These are phyloP conservation scores for Hyphopichia fennica DNA, from an alignment of 1,139 yeast species.

Conservation along the genomic window DNA sequence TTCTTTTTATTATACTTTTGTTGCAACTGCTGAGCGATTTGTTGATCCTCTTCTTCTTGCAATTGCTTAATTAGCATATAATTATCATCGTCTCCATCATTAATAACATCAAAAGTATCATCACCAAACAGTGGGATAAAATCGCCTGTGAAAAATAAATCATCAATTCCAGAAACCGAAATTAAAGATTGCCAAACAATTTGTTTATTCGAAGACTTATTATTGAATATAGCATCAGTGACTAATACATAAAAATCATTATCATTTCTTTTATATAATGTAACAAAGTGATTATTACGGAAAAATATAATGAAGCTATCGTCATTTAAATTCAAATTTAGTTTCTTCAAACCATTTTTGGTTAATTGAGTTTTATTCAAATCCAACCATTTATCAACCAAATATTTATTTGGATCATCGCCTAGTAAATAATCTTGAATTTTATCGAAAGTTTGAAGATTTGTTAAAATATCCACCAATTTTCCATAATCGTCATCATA, in stretches of 20 bases:
- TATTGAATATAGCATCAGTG: slow-evolving; percentile 67
- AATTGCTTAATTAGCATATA: slow-evolving; percentile 48
- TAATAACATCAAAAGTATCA: slow-evolving; percentile 13
- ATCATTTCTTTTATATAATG: slow-evolving; percentile 56
- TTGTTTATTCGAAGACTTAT: slow-evolving; percentile 27
- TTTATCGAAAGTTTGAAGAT: slow-evolving; percentile 42
- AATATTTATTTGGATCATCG: slow-evolving; percentile 8
- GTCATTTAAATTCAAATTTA: slow-evolving; percentile 40
- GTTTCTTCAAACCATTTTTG: slow-evolving; percentile 51
- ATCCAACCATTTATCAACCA: slow-evolving; percentile 38
- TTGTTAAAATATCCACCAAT: slow-evolving; percentile 20
- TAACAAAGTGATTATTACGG: slow-evolving; percentile 82
- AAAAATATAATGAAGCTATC: slow-evolving; percentile 63
- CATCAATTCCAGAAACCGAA: slow-evolving; percentile 65
- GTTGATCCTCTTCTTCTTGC: slow-evolving; percentile 64
- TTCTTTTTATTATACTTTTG: slow-evolving; percentile 10
- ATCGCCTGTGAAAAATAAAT: slow-evolving; percentile 63
- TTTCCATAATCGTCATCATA: slow-evolving; percentile 19
- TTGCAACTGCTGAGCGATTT: slow-evolving; percentile 51
- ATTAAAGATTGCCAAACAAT: slow-evolving; percentile 78
- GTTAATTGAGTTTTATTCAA: slow-evolving; percentile 73
- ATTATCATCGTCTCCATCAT: slow-evolving; percentile 31
- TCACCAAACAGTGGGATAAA: slow-evolving; percentile 47
- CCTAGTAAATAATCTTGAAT: slow-evolving; percentile 41
- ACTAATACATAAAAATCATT: slow-evolving; percentile 59